phyloP scores from a whole-genome alignment of 176 grass and related monocot genomes.

The Dactylis glomerata region DNA sequence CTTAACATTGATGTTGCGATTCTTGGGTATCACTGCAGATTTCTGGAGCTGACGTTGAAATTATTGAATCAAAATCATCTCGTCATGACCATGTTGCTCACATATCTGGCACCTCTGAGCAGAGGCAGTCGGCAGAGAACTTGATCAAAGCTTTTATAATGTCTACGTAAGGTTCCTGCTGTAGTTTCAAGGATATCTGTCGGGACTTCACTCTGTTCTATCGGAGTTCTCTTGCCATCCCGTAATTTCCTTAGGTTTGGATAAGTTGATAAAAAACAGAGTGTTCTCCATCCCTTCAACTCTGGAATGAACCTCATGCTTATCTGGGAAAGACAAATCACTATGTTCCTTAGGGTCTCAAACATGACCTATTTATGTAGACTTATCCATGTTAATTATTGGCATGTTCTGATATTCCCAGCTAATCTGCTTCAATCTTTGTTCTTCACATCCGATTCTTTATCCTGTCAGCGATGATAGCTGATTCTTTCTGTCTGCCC shows the following conservation, averaged over 20 bases:
- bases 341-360: constrained; percentile 35
- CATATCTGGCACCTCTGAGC: constrained; percentile 74
- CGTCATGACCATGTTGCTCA: constrained; percentile 79
- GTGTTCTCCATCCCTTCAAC: constrained; percentile 10
- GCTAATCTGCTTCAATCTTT: constrained; percentile 27
- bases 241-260: constrained; percentile 28
- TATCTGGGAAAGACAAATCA: constrained; percentile 15
- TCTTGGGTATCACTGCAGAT: constrained; percentile 61
- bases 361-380: constrained; percentile 27
- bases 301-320: constrained; percentile 36
- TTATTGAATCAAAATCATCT: constrained; percentile 78
- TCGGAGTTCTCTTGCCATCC: constrained; percentile 19
- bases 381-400: constrained; percentile 24
- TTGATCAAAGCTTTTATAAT: constrained; percentile 95
- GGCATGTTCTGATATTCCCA: constrained; percentile 16
- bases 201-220: constrained; percentile 18
- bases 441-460: constrained; percentile 6
- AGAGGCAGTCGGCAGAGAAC: constrained; percentile 88
- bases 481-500: neutral
- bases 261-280: constrained; percentile 4
- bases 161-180: constrained; percentile 58
- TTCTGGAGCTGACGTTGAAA: constrained; percentile 88
- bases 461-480: neutral
- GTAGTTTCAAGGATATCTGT: constrained; percentile 11
- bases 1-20: neutral